Conservation (phyloP, 257 asterid species). For the Fraxinus americana region DNA sequence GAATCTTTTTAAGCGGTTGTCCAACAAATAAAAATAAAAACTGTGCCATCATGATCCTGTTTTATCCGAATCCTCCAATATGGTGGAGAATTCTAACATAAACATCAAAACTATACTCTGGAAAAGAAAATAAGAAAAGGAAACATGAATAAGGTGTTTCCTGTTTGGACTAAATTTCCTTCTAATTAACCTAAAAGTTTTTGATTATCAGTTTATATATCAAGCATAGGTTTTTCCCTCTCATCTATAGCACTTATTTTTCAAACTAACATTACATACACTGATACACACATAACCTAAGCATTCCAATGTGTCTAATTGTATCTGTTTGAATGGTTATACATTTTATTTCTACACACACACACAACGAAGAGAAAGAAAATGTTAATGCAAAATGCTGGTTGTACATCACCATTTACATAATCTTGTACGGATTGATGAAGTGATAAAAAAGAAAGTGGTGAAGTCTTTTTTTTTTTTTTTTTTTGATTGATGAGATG, state of each 20-base stretch:
- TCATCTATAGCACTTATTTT: neutral
- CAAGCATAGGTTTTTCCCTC: neutral
- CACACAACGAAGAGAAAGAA: too few species aligned
- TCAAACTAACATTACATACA: neutral
- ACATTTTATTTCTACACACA: too few species aligned
- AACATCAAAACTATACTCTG: too few species aligned
- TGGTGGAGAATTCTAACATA: neutral
- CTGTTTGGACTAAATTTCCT: neutral
- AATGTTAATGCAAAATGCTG: too few species aligned
- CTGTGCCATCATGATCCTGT: neutral
- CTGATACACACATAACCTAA: neutral
- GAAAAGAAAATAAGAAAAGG: too few species aligned
- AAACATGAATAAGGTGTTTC: neutral
- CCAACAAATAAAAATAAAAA: too few species aligned
- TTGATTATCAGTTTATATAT: neutral
- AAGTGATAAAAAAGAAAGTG: too few species aligned
- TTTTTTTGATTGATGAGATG: too few species aligned
- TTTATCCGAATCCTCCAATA: neutral
- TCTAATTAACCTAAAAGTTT: neutral
- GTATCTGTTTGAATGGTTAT: neutral
- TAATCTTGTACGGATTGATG: too few species aligned
- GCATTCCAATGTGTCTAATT: neutral
- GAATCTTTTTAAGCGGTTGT: too few species aligned
- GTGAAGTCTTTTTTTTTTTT: too few species aligned
- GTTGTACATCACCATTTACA: too few species aligned